phyloP scores from a whole-genome alignment of 1,284 basidiomycete genomes.

The Microbotryum violaceum region DNA sequence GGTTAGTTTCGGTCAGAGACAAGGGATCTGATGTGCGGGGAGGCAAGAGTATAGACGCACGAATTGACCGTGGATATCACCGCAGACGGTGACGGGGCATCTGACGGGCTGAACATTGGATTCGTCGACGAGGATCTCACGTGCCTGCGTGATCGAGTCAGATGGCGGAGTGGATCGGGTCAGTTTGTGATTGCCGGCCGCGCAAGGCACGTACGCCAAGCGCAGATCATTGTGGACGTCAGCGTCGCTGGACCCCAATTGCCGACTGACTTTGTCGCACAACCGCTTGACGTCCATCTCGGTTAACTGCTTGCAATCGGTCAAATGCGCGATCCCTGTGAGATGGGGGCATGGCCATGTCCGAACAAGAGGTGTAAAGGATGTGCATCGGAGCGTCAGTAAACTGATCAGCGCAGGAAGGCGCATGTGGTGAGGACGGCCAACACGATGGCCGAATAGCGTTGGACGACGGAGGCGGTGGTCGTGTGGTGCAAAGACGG shows the following conservation, averaged over 20 bases:
- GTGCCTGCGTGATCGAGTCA: slow-evolving; percentile 54
- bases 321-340: slow-evolving; percentile 82
- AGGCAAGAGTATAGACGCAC: slow-evolving; percentile 53
- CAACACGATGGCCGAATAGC: no score
- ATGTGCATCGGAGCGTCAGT: background rate
- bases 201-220: no score
- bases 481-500: no score
- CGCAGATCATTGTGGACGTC: background rate
- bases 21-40: background rate
- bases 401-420: background rate
- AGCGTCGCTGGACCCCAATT: background rate
- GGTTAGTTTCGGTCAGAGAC: background rate
- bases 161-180: no score
- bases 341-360: no score
- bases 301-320: slow-evolving; percentile 94
- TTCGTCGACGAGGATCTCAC: slow-evolving; percentile 96
- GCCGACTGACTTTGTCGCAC: slow-evolving; percentile 82
- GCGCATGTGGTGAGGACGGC: no score
- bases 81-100: slow-evolving; percentile 95
- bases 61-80: slow-evolving; percentile 99
- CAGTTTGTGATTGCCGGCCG: no score
- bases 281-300: slow-evolving; percentile 95
- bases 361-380: no score
- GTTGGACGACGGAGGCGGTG: no score
- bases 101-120: slow-evolving; percentile 95